These are phyloP conservation scores for Agastache rugosa DNA, from an alignment of 257 asterid genomes.

Conservation along the genomic window DNA sequence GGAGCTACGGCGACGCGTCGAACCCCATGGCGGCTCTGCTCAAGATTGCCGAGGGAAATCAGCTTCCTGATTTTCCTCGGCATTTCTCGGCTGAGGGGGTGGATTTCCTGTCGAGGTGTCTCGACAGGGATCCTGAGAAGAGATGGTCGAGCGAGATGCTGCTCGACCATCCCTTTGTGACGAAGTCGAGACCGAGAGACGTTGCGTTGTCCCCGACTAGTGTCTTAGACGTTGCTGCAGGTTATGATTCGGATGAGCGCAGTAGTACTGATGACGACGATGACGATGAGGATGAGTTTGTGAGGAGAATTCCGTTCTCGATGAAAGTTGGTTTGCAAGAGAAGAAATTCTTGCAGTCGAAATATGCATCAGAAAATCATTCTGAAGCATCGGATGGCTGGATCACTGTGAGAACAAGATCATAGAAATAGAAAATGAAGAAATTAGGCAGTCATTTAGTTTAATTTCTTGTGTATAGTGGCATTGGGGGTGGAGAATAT, in stretches of 20 bases:
- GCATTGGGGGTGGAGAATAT: slow-evolving; percentile 2
- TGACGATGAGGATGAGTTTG: slow-evolving; percentile 31
- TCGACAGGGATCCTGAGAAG: slow-evolving; percentile 49
- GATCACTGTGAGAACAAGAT: slow-evolving; percentile 61
- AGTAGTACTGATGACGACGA: slow-evolving; percentile 25
- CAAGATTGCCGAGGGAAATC: slow-evolving; percentile 50
- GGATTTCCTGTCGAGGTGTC: slow-evolving; percentile 58
- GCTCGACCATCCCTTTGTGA: slow-evolving; percentile 48
- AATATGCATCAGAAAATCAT: not conserved
- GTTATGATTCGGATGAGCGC: slow-evolving; percentile 39
- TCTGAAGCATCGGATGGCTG: slow-evolving; percentile 49
- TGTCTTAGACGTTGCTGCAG: slow-evolving; percentile 42
- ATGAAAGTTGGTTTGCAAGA: slow-evolving; percentile 3
- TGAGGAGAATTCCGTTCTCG: slow-evolving; percentile 30
- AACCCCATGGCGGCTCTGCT: slow-evolving; percentile 50
- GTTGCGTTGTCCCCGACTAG: slow-evolving; percentile 52
- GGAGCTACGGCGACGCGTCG: slow-evolving; percentile 39
- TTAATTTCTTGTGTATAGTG: not conserved
- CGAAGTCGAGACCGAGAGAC: not conserved
- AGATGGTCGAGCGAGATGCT: slow-evolving; percentile 52
- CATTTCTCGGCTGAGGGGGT: slow-evolving; percentile 51
- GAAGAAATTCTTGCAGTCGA: slow-evolving; percentile 17
- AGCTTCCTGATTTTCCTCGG: slow-evolving; percentile 50
- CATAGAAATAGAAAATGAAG: slow-evolving; percentile 19
- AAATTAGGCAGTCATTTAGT: slow-evolving; percentile 12